Conservation (phyloP, 2,329 filamentous ascomycete genomes). For the Ploettnerulaceae sp. region DNA sequence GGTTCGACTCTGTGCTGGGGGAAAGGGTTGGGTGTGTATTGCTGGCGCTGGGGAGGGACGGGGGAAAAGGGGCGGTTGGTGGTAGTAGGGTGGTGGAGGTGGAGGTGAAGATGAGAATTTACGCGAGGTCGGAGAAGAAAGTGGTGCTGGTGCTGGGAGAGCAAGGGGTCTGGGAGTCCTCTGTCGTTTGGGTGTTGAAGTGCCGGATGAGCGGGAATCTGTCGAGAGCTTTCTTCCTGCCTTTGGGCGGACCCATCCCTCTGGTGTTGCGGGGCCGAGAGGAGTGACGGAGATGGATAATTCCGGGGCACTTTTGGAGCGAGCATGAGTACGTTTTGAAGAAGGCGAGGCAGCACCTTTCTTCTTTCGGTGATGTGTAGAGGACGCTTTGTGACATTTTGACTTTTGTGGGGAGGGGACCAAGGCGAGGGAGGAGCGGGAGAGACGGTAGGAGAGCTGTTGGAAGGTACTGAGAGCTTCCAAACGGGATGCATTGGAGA, state of each 20-base stretch:
- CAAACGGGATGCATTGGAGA: constrained; percentile 45
- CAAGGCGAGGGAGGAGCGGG: constrained; percentile 26
- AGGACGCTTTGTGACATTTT: not conserved
- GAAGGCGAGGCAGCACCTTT: constrained; percentile 7
- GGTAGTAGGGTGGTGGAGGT: not conserved
- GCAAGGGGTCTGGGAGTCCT: not conserved
- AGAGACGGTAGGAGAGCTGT: constrained; percentile 39
- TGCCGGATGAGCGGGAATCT: constrained; percentile 7
- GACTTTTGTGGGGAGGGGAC: not conserved
- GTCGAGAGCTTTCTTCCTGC: constrained; percentile 16
- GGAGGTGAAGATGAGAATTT: not conserved
- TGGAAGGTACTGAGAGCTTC: constrained; percentile 47
- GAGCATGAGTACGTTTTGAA: constrained; percentile 9
- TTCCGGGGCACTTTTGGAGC: constrained; percentile 21
- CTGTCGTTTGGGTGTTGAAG: constrained; percentile 4
- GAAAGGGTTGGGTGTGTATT: not conserved
- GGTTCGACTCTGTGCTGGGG: not conserved
- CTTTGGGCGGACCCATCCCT: constrained; percentile 27
- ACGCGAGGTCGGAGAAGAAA: not conserved
- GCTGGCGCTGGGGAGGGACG: not conserved
- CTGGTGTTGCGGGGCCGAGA: constrained; percentile 22
- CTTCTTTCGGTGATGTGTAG: constrained; percentile 13
- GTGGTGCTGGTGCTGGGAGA: not conserved
- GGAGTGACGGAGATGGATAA: constrained; percentile 18
- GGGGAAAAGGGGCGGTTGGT: not conserved